Percentiles rank a stretch among this genome's conserved stretches.
These are phyloP conservation scores for Trapa bicornis DNA, from an alignment of 345 rosid genomes.

Conservation along the genomic window DNA sequence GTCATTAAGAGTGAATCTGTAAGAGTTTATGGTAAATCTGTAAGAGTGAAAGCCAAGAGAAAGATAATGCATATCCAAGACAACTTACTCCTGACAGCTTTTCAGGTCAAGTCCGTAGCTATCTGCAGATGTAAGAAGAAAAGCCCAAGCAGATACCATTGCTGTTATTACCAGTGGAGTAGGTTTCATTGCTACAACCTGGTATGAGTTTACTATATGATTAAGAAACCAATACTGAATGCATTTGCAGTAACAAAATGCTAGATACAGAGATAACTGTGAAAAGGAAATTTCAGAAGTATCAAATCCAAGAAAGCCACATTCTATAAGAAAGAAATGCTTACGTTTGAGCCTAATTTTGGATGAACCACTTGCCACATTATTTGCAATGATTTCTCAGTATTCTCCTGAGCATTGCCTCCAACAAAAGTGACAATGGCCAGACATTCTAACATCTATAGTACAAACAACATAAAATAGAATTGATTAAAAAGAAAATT, in stretches of 20 bases:
- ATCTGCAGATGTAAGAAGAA: slow-evolving; percentile 64
- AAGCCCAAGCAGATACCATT: slow-evolving; percentile 85
- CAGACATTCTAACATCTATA: slow-evolving; percentile 68
- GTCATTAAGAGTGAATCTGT: too few relatives aligned
- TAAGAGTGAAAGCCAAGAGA: neutral
- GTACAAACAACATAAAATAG: neutral
- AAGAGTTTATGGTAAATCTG: neutral
- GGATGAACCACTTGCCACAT: slow-evolving; percentile 91
- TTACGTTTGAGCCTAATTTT: slow-evolving; percentile 73
- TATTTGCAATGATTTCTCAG: slow-evolving; percentile 68
- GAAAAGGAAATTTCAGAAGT: neutral
- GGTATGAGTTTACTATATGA: slow-evolving; percentile 7
- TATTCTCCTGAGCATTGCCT: slow-evolving; percentile 50
- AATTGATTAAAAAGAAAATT: neutral
- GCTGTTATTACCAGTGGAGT: slow-evolving; percentile 49
- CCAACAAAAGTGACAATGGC: slow-evolving; percentile 79
- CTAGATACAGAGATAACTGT: neutral
- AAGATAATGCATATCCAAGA: neutral
- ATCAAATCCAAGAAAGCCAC: neutral
- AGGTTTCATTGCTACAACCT: slow-evolving; percentile 64
- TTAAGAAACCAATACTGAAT: neutral
- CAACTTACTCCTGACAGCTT: slow-evolving; percentile 69
- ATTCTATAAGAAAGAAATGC: slow-evolving; percentile 6
- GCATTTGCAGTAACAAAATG: neutral
- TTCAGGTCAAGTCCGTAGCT: slow-evolving; percentile 45